Conservation (phyloP, 768 basidiomycete genomes). For the Dictyophora rubrovolvata region DNA sequence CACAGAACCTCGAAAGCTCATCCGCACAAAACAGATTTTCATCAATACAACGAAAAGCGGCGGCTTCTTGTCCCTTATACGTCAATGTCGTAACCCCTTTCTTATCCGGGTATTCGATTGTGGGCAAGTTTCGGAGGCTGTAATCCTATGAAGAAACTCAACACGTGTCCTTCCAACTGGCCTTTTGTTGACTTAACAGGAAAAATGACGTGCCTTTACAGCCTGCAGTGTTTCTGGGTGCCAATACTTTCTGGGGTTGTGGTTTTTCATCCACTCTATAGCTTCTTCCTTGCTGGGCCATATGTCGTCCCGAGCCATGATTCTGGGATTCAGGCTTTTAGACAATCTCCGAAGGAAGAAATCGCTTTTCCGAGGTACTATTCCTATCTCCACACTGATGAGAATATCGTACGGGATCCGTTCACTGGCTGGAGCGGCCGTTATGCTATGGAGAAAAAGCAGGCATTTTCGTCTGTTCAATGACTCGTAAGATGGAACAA, state of each 20-base stretch:
- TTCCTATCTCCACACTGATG: slow-evolving; percentile 1
- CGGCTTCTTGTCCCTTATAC: neutral
- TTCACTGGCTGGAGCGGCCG: slow-evolving; percentile 41
- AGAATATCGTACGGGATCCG: slow-evolving; percentile 18
- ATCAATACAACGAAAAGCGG: neutral
- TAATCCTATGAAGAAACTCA: too few relatives aligned
- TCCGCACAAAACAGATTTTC: neutral
- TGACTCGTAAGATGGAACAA: neutral
- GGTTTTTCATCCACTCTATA: slow-evolving; percentile 19
- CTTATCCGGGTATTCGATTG: neutral
- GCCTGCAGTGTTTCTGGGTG: slow-evolving; percentile 6
- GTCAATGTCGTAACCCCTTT: neutral
- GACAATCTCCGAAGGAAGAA: slow-evolving; percentile 12
- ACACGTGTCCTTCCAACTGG: too few relatives aligned
- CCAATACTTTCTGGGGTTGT: slow-evolving; percentile 30
- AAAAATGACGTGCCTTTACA: too few relatives aligned
- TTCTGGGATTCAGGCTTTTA: neutral
- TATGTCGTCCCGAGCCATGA: slow-evolving; percentile 40
- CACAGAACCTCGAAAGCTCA: too few relatives aligned
- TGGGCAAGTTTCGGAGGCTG: too few relatives aligned
- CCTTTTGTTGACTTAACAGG: too few relatives aligned
- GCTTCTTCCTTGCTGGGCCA: slow-evolving; percentile 46
- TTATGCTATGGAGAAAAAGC: slow-evolving; percentile 53
- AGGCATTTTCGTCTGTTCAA: slow-evolving; percentile 31
- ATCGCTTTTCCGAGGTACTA: too few relatives aligned